Conservation (phyloP, 1,139 yeast species). For the Scheffersomyces illinoinensis region DNA sequence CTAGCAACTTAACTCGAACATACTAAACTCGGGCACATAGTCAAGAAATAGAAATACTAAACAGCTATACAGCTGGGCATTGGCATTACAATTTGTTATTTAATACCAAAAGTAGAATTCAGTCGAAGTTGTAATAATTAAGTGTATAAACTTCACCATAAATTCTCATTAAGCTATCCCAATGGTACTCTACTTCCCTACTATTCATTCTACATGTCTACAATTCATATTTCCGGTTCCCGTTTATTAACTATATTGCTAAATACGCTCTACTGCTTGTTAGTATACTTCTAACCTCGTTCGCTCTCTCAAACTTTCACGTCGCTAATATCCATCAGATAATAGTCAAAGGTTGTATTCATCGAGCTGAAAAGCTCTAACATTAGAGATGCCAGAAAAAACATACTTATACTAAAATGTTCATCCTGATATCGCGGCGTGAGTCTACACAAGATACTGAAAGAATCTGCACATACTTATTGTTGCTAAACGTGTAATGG, state of each 20-base stretch:
- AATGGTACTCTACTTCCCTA: not conserved
- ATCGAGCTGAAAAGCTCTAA: slow-evolving; percentile 60
- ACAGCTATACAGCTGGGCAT: no score
- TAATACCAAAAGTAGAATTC: not conserved
- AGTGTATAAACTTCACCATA: not conserved
- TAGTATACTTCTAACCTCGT: slow-evolving; percentile 2
- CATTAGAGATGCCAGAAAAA: slow-evolving; percentile 78
- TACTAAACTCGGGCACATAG: not conserved
- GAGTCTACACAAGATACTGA: not conserved
- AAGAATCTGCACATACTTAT: not conserved
- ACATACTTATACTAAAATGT: slow-evolving; percentile 38
- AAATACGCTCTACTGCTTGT: slow-evolving; percentile 1
- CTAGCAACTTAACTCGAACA: not conserved
- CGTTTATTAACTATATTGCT: not conserved
- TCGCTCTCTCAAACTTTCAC: not conserved
- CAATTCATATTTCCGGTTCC: not conserved
- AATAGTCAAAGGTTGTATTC: slow-evolving; percentile 58
- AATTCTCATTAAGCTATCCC: not conserved
- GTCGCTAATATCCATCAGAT: slow-evolving; percentile 36
- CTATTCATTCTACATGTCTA: not conserved
- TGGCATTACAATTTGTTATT: no score
- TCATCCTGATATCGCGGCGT: slow-evolving; percentile 31
- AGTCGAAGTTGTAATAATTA: not conserved
- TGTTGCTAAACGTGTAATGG: not conserved
- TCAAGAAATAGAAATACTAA: not conserved